A percentile compares a stretch with the other conserved stretches of the same genome.
phyloP scores from a whole-genome alignment of 2,329 filamentous ascomycete species.

The Diaporthe sp. region DNA sequence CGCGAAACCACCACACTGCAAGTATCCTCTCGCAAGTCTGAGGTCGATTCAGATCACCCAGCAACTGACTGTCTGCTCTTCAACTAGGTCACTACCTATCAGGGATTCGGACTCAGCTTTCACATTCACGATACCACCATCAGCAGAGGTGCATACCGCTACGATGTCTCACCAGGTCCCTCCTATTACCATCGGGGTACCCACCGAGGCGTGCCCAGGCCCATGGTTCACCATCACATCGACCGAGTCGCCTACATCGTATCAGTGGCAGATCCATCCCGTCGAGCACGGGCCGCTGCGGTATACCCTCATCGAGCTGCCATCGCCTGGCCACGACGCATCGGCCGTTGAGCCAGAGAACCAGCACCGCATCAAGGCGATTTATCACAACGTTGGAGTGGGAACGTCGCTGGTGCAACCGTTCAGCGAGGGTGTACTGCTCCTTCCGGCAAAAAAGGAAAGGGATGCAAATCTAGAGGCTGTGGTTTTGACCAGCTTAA shows the following conservation, averaged over 20 bases:
- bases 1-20: neutral
- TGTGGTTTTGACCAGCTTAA: neutral
- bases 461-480: neutral
- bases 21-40: neutral
- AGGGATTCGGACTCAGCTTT: neutral
- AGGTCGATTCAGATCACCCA: neutral
- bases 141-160: neutral
- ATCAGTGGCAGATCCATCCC: slow-evolving; percentile 28
- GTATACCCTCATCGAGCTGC: slow-evolving; percentile 17
- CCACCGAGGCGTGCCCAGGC: neutral
- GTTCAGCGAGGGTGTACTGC: slow-evolving; percentile 9
- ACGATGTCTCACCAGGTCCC: neutral
- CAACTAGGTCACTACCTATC: neutral
- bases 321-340: neutral
- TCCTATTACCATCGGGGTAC: neutral
- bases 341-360: neutral
- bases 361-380: slow-evolving; percentile 8
- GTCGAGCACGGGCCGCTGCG: neutral
- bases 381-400: slow-evolving; percentile 15
- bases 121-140: neutral
- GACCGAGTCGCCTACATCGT: neutral
- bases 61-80: neutral
- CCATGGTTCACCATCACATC: neutral
- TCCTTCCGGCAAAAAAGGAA: neutral
- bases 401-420: neutral